Evolutionary conservation across 2,329 filamentous ascomycete species (phyloP), one percentile per base, ranked within the genome.

Genomic region (Verticillium tricorpus): DNA sequence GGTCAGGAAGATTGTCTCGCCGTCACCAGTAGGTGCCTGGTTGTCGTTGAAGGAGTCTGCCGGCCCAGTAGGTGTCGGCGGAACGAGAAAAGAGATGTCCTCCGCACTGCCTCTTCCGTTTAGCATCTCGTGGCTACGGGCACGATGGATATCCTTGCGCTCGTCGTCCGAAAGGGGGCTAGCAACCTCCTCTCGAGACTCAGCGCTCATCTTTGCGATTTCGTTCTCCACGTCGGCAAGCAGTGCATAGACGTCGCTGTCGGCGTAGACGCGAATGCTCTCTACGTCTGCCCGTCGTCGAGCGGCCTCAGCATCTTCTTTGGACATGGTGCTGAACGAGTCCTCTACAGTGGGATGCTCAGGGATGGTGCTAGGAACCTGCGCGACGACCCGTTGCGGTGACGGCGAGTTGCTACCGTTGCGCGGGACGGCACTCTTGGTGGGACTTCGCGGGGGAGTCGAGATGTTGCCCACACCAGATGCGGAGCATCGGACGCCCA

Each of bases 181-280:
- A 59, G 70, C 72, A 59, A 76, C 74, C 58, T 78, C 75, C 32
- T 70, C 67, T 31, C 63, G 64, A n/a, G 63, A 64, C 15, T 59
- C 60, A 12, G 61, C 61, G 63, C 75, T 76, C 69, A 82, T 77
- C 62, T 77, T 76, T 59, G 74, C 81, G 69, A 88, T 84, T 68
- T 86, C 82, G 64, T 79, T 79, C 72, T 90, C 87, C 15, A 90
- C 88, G 66, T 90, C 88, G 1, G 84, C 85, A 50, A 91, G 77
- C 1, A 91, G 78, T 2, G 85, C 82, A 66, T 87, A 89, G 9
- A 91, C 83, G 56, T 89, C 87, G 63, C 85, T 84, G 62, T 87
- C 87, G 25, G 86, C 87, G 66, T 90, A 90, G 66, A 90, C 82
- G 25, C 85, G 84, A 63, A 90, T 90, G 70, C 86, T 89, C 71